These are phyloP conservation scores for Hapsidospora chrysogenum DNA, from an alignment of 495 filamentous ascomycete species.

Conservation along the genomic window DNA sequence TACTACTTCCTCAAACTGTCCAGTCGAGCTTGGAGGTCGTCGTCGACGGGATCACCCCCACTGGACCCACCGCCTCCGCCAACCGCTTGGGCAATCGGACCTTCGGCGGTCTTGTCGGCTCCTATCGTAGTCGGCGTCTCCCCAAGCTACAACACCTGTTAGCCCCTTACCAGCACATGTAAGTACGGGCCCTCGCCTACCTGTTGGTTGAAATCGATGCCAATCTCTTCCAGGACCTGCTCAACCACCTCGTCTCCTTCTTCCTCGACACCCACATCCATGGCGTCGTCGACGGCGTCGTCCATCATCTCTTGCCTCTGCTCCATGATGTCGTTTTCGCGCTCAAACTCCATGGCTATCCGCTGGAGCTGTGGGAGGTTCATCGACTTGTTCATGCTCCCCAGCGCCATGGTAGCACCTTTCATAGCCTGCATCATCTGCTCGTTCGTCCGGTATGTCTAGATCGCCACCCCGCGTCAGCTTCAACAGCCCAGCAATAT, in stretches of 20 bases:
- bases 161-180: slow-evolving; percentile 1
- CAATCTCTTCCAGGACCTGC: slow-evolving; percentile 91
- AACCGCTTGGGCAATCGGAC: slow-evolving; percentile 58
- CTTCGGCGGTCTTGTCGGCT: slow-evolving; percentile 37
- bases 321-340: slow-evolving; percentile 98
- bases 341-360: slow-evolving; percentile 98
- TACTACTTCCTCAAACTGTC: slow-evolving; percentile 52
- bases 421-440: slow-evolving; percentile 99
- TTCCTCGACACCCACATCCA: slow-evolving; percentile 77
- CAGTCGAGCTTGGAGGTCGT: slow-evolving; percentile 69
- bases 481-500: no score
- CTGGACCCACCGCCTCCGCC: slow-evolving; percentile 48
- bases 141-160: slow-evolving; percentile 39
- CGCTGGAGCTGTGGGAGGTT: slow-evolving; percentile 88
- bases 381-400: slow-evolving; percentile 95
- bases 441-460: slow-evolving; percentile 95
- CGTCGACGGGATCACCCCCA: slow-evolving; percentile 43
- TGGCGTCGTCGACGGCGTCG: slow-evolving; percentile 97
- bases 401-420: slow-evolving; percentile 78
- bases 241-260: slow-evolving; percentile 93
- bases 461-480: no score
- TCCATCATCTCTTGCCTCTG: slow-evolving; percentile 99
- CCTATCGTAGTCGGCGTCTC: slow-evolving; percentile 64
- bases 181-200: slow-evolving; percentile 34
- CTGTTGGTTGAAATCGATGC: slow-evolving; percentile 73